Evolutionary conservation across 768 basidiomycete species (phyloP).

Genomic region (Rhizopogon vesiculosus): DNA sequence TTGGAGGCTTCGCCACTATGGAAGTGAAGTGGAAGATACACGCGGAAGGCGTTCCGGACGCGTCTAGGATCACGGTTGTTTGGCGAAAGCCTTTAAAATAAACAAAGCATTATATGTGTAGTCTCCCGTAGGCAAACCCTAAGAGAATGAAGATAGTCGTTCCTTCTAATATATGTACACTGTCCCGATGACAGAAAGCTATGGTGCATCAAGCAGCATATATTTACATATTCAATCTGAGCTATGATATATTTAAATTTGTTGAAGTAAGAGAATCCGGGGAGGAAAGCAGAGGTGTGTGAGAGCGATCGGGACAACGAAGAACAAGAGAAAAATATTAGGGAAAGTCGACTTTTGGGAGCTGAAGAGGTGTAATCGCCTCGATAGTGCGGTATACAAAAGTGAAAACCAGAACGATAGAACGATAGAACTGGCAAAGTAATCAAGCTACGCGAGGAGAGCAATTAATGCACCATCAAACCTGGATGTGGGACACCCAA

Average conservation of each 20-base stretch:
- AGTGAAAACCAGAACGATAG: not conserved
- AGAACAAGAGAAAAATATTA: not conserved
- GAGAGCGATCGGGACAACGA: slow-evolving; percentile 7
- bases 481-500: slow-evolving; percentile 12
- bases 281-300: slow-evolving; percentile 5
- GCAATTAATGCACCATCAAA: slow-evolving; percentile 19
- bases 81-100: slow-evolving; percentile 1
- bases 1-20: not conserved
- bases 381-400: slow-evolving; percentile 1
- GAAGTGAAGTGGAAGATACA: not conserved
- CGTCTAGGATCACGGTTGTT: not conserved
- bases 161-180: not conserved
- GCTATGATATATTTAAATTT: slow-evolving; percentile 19
- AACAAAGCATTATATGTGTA: not conserved
- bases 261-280: slow-evolving; percentile 6
- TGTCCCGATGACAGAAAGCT: not conserved
- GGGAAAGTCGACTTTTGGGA: slow-evolving; percentile 1
- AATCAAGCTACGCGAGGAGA: not conserved
- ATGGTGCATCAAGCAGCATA: slow-evolving; percentile 23
- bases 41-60: not conserved
- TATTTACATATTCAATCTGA: slow-evolving; percentile 15
- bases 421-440: not conserved
- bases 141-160: too few species aligned
- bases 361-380: not conserved
- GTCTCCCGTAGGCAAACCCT: too few species aligned